Base-by-base conservation (phyloP, 192 early-diverging fungal genomes). In the Dispira simplex region DNA sequence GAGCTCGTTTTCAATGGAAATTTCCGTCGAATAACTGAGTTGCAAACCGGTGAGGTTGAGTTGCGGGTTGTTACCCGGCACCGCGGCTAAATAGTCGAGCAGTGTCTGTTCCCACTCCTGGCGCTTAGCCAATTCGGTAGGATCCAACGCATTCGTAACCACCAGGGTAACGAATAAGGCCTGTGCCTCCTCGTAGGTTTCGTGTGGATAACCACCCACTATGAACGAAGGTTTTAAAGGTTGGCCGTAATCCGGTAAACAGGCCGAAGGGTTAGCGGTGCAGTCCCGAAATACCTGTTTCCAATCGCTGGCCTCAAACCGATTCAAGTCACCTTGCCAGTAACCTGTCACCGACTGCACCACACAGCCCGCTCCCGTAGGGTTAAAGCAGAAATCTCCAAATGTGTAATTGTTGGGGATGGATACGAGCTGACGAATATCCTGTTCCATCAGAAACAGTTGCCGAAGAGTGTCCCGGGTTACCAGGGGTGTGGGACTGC, bases 341-440 rank as follows among this genome's bases (percentile, higher is more conserved):
- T 85, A 85, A 4, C 83, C 83, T 21, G 83, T 80, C 11, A 81
- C 73, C 2, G 83, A 85, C 65, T 85, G 81, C 13, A 85, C 72
- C 20, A 81, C 77, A 45, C 83, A 85, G 2, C 69, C 76, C 28
- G 79, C 79, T 12, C 79, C 79, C 44, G 71, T 81, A 6, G 83
- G 83, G 45, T 79, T 75, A 20, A 81, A 70, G 57, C 83, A 85
- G 28, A 85, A 67, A 55, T 85, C 78, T n/a, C 75, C 46, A 11
- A 85, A 58, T 0, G 72, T 74, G 44, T 72, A 55, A 23, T 70
- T 70, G 20, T 73, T 66, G 21, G 65, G 63, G 13, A 62, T 62
- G 1, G 75, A 74, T 49, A 69, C 67, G 3, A 82, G 25, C 11
- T 62, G 39, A 28, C 70, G 74, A 52, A 85, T 75, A 46, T 69